A percentile compares a stretch with the other conserved stretches of the same genome.
Evolutionary conservation across 495 filamentous ascomycete genomes (phyloP).

Genomic region (Podospora pseudoanserina): DNA sequence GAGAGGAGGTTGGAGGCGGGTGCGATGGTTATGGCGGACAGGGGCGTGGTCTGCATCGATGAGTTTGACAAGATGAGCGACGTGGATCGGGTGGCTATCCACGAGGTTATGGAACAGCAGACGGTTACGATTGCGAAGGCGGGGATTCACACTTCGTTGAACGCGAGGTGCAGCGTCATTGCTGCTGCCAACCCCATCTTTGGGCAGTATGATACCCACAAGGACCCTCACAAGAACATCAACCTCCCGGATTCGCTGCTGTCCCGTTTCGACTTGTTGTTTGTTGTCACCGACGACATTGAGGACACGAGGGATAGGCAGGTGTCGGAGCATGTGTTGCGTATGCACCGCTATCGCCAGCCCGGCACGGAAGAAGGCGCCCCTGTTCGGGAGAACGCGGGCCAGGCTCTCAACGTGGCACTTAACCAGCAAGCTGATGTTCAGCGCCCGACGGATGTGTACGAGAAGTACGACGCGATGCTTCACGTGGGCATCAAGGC

Average conservation of each 20-base stretch:
- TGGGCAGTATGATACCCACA: conserved; percentile 96
- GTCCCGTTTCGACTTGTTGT: conserved; percentile 98
- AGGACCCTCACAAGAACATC: conserved; percentile 98
- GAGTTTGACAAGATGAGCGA: conserved; percentile 99
- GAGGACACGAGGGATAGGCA: conserved; percentile 87
- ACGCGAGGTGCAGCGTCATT: conserved; percentile 94
- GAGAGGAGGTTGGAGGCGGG: conserved; percentile 93
- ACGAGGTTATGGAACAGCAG: conserved; percentile 99
- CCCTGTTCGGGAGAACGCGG: conserved; percentile 82
- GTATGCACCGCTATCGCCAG: conserved; percentile 95
- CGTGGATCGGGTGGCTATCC: conserved; percentile 95
- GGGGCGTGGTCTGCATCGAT: conserved; percentile 97
- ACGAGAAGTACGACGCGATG: conserved; percentile 95
- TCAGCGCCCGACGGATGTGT: conserved; percentile 75
- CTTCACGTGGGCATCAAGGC: conserved; percentile 87
- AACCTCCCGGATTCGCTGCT: conserved; percentile 94
- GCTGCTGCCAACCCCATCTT: conserved; percentile 98
- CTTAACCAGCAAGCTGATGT: conserved; percentile 72
- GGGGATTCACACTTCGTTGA: conserved; percentile 96
- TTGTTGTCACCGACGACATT: conserved; percentile 97
- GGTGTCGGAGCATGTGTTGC: conserved; percentile 92
- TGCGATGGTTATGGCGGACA: conserved; percentile 97
- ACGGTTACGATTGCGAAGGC: conserved; percentile 99
- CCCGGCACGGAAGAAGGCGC: conserved; percentile 93
- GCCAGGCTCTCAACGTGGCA: conserved; percentile 85